These are phyloP conservation scores for Lactarius psammicola DNA, from an alignment of 768 basidiomycete genomes.

Conservation along the genomic window DNA sequence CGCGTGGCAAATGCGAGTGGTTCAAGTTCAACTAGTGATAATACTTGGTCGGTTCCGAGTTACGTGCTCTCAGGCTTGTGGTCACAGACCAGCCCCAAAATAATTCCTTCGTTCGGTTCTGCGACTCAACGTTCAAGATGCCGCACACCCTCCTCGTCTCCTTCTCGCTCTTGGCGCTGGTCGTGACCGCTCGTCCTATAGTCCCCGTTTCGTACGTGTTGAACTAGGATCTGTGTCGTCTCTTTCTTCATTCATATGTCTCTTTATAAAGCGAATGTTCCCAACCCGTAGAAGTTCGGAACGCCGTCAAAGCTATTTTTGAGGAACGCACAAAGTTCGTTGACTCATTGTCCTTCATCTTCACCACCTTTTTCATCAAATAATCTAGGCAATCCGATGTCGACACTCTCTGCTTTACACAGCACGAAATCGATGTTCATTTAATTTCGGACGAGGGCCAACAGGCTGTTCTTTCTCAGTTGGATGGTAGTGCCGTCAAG, in stretches of 20 bases:
- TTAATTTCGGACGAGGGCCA: conserved; percentile 36
- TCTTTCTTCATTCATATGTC: not conserved
- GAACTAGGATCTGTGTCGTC: conserved; percentile 33
- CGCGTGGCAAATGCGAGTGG: not conserved
- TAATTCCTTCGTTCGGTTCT: conserved; percentile 5
- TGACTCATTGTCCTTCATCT: conserved; percentile 5
- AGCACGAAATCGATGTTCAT: conserved; percentile 36
- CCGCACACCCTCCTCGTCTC: conserved; percentile 41
- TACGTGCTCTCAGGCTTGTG: conserved; percentile 1
- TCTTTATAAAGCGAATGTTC: conserved; percentile 19
- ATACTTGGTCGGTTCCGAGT: not conserved
- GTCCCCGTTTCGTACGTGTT: conserved; percentile 31
- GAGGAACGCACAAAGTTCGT: conserved; percentile 40
- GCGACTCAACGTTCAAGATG: conserved; percentile 32
- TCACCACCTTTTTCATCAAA: conserved; percentile 12
- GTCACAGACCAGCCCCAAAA: not conserved
- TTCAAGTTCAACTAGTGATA: not conserved
- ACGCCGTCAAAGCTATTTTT: conserved; percentile 39
- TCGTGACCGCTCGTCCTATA: conserved; percentile 45
- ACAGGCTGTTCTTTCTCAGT: conserved; percentile 34
- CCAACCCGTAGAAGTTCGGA: conserved; percentile 32
- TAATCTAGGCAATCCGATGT: conserved; percentile 28
- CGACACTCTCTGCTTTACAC: conserved; percentile 25
- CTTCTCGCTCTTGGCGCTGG: conserved; percentile 44
- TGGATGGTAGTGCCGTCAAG: conserved; percentile 33